Percentiles rank a stretch among this genome's conserved stretches.
Evolutionary conservation across 441 rosid species (phyloP).

Genomic region (Geranium incanum): DNA sequence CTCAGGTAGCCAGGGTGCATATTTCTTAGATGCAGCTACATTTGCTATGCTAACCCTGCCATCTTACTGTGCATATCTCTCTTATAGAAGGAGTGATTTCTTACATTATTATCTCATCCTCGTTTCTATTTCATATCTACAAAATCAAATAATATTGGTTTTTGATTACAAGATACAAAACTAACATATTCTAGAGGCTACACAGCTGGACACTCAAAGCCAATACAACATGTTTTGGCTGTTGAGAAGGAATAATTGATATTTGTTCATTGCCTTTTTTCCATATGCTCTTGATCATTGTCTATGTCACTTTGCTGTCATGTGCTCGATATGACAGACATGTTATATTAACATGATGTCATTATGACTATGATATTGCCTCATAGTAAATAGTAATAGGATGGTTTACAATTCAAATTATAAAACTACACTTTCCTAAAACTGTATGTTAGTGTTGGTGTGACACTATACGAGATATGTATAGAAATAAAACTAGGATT

Average conservation of each 20-base stretch:
- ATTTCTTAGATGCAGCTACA: no score
- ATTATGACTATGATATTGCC: neutral
- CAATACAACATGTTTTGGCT: neutral
- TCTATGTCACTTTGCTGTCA: neutral
- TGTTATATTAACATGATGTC: neutral
- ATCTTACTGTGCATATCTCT: no score
- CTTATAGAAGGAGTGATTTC: no score
- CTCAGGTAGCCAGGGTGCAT: conserved; percentile 30
- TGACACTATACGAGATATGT: neutral
- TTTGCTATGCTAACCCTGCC: no score
- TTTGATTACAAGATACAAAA: neutral
- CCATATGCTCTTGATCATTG: neutral
- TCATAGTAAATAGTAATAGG: no score
- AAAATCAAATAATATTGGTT: neutral
- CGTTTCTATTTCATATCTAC: neutral
- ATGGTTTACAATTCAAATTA: no score
- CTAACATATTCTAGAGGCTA: neutral
- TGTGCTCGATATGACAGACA: neutral
- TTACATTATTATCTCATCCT: neutral
- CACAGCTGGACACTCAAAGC: neutral
- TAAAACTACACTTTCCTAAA: neutral
- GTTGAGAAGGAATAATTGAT: no score
- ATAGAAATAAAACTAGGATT: neutral
- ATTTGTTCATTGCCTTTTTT: neutral
- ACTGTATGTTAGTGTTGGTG: neutral